These are phyloP conservation scores for Malbranchea cinnamomea DNA, from an alignment of 2,329 filamentous ascomycete species.

Conservation along the genomic window DNA sequence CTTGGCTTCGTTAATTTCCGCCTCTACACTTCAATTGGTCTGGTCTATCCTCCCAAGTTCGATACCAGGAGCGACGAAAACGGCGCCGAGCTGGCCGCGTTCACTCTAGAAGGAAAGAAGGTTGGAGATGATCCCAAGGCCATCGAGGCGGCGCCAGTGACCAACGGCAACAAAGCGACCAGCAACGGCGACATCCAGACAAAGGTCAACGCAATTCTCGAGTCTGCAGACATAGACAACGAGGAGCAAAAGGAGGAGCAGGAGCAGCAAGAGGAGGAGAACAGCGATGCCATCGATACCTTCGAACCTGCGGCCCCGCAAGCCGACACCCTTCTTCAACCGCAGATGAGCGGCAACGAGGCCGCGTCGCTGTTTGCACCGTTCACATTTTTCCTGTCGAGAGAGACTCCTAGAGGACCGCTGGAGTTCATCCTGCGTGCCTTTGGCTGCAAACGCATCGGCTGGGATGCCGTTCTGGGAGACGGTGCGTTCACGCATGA, in stretches of 20 bases:
- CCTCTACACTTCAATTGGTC: slow-evolving; percentile 75
- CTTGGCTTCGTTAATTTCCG: slow-evolving; percentile 93
- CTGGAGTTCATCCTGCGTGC: slow-evolving; percentile 86
- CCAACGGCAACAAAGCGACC: slow-evolving; percentile 41
- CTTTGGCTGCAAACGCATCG: slow-evolving; percentile 90
- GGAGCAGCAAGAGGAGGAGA: slow-evolving; percentile 31
- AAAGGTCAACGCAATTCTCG: slow-evolving; percentile 44
- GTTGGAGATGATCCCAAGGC: slow-evolving; percentile 34
- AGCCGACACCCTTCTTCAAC: slow-evolving; percentile 75
- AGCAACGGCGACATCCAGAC: slow-evolving; percentile 46
- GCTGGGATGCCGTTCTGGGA: slow-evolving; percentile 83
- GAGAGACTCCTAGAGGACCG: slow-evolving; percentile 79
- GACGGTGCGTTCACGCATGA: slow-evolving; percentile 85
- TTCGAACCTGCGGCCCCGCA: slow-evolving; percentile 75
- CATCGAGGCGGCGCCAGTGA: slow-evolving; percentile 38
- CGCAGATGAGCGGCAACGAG: slow-evolving; percentile 49
- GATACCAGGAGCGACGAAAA: slow-evolving; percentile 74
- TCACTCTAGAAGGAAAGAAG: slow-evolving; percentile 69
- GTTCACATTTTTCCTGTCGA: slow-evolving; percentile 82
- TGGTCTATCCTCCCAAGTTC: slow-evolving; percentile 94
- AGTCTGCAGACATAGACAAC: slow-evolving; percentile 26
- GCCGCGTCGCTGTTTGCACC: slow-evolving; percentile 68
- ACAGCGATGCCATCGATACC: slow-evolving; percentile 62
- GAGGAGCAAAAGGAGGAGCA: slow-evolving; percentile 30
- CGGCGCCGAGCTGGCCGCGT: slow-evolving; percentile 78